These are phyloP conservation scores for Phytophthora syringae DNA, from an alignment of 352 stramenopile genomes.

Conservation along the genomic window DNA sequence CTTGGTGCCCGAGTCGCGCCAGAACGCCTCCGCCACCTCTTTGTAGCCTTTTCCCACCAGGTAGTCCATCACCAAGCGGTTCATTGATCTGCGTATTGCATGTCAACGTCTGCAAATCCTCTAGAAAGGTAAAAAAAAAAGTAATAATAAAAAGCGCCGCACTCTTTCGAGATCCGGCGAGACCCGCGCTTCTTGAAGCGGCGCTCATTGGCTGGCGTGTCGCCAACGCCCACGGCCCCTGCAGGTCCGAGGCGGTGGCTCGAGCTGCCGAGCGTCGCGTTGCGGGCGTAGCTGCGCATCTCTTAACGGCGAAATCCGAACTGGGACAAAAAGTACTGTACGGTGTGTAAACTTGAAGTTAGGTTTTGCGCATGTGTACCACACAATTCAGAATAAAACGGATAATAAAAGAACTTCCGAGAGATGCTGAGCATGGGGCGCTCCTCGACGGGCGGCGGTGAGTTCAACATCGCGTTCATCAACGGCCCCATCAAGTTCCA, in stretches of 20 bases:
- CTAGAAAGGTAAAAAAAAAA: too few species aligned
- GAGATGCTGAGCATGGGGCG: conserved; percentile 43
- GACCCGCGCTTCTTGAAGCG: conserved; percentile 37
- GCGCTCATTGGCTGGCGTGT: conserved; percentile 18
- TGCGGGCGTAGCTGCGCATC: conserved; percentile 30
- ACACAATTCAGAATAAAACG: conserved; percentile 27
- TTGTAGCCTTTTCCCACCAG: conserved; percentile 82
- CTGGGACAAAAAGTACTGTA: conserved; percentile 14
- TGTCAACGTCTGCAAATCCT: conserved; percentile 8
- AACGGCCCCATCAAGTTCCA: conserved; percentile 89
- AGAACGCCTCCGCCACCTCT: conserved; percentile 79
- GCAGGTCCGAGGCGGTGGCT: conserved; percentile 23
- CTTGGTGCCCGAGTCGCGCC: conserved; percentile 70
- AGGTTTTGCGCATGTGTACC: background rate
- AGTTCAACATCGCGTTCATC: conserved; percentile 84
- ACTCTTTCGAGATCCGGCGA: conserved; percentile 74
- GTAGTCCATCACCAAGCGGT: conserved; percentile 84
- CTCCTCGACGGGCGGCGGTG: conserved; percentile 38
- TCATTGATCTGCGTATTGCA: conserved; percentile 60
- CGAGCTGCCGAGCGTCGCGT: conserved; percentile 27
- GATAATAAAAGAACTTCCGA: conserved; percentile 1
- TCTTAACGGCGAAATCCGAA: conserved; percentile 38
- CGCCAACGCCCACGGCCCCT: conserved; percentile 17
- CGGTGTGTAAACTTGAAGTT: background rate
- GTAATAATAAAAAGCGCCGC: conserved; percentile 1